Evolutionary conservation across 345 rosid genomes (phyloP).

Genomic region (Brassica juncea): DNA sequence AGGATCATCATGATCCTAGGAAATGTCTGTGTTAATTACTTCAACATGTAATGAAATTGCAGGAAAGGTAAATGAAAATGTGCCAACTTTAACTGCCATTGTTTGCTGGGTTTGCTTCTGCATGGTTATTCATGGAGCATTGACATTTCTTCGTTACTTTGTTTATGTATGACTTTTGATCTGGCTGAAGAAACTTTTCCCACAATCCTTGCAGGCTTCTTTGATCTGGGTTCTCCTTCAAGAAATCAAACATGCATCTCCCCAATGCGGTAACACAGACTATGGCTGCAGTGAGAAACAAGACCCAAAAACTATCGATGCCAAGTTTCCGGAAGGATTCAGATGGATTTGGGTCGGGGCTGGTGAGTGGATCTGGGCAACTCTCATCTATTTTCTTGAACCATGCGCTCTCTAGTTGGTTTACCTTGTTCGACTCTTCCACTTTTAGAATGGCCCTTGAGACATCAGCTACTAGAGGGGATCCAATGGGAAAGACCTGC

Average conservation of each 20-base stretch:
- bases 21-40: not conserved
- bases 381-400: constrained; percentile 15
- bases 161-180: constrained; percentile 14
- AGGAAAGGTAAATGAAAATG: not conserved
- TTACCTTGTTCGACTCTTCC: constrained; percentile 37
- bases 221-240: constrained; percentile 12
- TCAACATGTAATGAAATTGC: not conserved
- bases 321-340: constrained; percentile 39
- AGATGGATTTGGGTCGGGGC: constrained; percentile 18
- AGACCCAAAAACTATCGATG: constrained; percentile 45
- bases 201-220: constrained; percentile 4
- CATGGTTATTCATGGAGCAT: constrained; percentile 1
- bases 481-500: constrained; percentile 48
- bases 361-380: constrained; percentile 38
- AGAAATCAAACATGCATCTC: constrained; percentile 1
- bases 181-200: constrained; percentile 17
- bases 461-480: constrained; percentile 47
- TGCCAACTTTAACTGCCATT: constrained; percentile 3
- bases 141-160: not conserved
- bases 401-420: constrained; percentile 38
- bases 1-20: not conserved
- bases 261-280: constrained; percentile 15
- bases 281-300: constrained; percentile 39
- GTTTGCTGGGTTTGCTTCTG: not conserved
- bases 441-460: constrained; percentile 48